Percentiles rank a stretch among this genome's conserved stretches.
phyloP scores from a whole-genome alignment of 2,329 filamentous ascomycete genomes.

The Boeremia exigua region DNA sequence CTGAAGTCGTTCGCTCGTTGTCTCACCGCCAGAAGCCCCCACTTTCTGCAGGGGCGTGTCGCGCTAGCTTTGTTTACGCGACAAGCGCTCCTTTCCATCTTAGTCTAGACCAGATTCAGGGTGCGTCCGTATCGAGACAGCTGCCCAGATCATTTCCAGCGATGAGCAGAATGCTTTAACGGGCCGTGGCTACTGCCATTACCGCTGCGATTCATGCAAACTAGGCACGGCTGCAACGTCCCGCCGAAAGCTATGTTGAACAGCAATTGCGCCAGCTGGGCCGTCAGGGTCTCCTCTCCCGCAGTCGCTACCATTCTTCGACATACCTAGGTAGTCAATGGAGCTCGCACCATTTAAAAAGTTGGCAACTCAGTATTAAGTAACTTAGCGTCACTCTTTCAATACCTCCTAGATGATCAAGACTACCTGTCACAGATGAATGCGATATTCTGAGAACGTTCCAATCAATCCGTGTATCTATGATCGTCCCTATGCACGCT shows the following conservation, averaged over 20 bases:
- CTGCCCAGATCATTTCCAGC: not conserved
- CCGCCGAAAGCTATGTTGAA: not conserved
- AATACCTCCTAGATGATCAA: too few species aligned
- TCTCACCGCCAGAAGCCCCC: slow-evolving; percentile 19
- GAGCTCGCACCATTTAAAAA: too few species aligned
- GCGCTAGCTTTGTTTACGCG: slow-evolving; percentile 18
- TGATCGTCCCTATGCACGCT: slow-evolving; percentile 1
- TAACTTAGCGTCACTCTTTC: too few species aligned
- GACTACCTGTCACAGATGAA: not conserved
- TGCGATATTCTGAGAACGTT: not conserved
- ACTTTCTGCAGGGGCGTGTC: slow-evolving; percentile 10
- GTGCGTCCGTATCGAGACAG: slow-evolving; percentile 3
- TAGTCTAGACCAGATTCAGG: slow-evolving; percentile 3
- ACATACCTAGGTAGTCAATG: too few species aligned
- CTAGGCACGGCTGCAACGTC: not conserved
- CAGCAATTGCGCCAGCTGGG: not conserved
- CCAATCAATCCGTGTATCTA: slow-evolving; percentile 1
- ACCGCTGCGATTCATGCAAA: not conserved
- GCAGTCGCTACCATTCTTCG: slow-evolving; percentile 7
- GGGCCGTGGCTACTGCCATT: not conserved
- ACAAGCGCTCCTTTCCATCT: slow-evolving; percentile 5
- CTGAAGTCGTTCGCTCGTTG: slow-evolving; percentile 15
- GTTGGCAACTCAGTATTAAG: too few species aligned
- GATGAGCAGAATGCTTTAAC: not conserved
- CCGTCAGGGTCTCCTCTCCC: slow-evolving; percentile 6